phyloP scores from a whole-genome alignment of 768 basidiomycete genomes.

The Multifurca ochricompacta region DNA sequence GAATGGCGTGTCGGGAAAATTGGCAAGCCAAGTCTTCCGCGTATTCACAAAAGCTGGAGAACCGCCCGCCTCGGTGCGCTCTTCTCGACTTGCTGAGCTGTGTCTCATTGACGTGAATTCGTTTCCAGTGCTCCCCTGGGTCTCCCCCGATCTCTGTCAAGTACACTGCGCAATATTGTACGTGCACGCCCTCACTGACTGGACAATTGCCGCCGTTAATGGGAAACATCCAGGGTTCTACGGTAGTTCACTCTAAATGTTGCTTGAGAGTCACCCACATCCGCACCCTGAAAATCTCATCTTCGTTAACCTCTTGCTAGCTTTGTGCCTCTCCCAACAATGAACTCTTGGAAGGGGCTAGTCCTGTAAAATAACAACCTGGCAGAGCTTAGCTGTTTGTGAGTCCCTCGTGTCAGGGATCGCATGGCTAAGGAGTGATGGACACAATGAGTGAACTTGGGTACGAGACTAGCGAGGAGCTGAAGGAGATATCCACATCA shows the following conservation, averaged over 20 bases:
- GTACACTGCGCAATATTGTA: conserved; percentile 18
- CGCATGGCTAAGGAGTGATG: no score
- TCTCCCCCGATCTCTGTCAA: conserved; percentile 1
- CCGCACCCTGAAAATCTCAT: not conserved
- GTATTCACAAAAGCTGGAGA: conserved; percentile 10
- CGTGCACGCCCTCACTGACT: not conserved
- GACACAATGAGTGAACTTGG: no score
- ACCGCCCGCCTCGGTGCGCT: conserved; percentile 6
- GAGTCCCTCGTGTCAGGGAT: no score
- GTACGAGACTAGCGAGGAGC: no score
- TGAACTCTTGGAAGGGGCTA: no score
- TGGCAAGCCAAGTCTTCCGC: conserved; percentile 11
- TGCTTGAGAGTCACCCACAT: not conserved
- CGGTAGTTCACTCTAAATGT: not conserved
- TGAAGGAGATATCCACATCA: no score
- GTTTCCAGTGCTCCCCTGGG: conserved; percentile 9
- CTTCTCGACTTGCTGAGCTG: not conserved
- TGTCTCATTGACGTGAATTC: not conserved
- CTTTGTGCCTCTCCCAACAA: not conserved
- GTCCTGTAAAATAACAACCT: no score
- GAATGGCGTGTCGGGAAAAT: not conserved
- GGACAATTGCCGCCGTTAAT: not conserved
- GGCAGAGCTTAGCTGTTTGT: no score
- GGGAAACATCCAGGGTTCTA: not conserved
- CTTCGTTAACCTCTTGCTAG: not conserved